Conservation (phyloP, 495 filamentous ascomycete genomes). For the Cladorrhinum samala region DNA sequence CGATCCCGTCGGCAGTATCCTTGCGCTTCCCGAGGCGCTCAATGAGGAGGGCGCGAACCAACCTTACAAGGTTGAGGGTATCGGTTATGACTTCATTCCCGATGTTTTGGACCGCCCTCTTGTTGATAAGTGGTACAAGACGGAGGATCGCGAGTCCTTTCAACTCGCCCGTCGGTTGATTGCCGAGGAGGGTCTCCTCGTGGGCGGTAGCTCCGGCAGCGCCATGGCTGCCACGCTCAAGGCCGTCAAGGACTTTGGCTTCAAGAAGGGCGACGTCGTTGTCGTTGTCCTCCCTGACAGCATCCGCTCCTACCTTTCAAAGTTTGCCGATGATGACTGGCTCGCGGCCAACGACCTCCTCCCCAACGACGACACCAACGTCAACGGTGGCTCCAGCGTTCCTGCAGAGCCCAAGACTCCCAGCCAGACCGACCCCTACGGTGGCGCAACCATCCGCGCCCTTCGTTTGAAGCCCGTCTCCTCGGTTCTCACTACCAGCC, state of each 20-base stretch:
- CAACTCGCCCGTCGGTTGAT: constrained; percentile 82
- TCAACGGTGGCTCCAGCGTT: constrained; percentile 31
- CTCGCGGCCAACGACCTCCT: constrained; percentile 90
- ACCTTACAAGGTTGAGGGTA: constrained; percentile 95
- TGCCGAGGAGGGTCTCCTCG: constrained; percentile 87
- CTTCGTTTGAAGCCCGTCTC: constrained; percentile 89
- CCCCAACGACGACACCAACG: constrained; percentile 37
- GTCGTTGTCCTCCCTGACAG: constrained; percentile 92
- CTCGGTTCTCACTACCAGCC: constrained; percentile 60
- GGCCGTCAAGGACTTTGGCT: constrained; percentile 65
- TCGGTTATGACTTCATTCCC: constrained; percentile 97
- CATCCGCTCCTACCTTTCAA: constrained; percentile 95
- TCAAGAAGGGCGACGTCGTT: constrained; percentile 72
- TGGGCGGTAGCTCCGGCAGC: constrained; percentile 90
- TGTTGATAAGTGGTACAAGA: constrained; percentile 98
- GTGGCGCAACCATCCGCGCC: constrained; percentile 66
- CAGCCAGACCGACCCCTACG: constrained; percentile 53
- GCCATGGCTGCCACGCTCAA: constrained; percentile 81
- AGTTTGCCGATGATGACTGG: constrained; percentile 99
- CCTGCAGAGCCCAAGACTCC: constrained; percentile 17
- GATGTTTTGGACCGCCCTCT: constrained; percentile 76
- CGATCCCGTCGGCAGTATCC: constrained; percentile 82
- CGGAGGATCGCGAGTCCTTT: constrained; percentile 87
- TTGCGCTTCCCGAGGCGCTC: constrained; percentile 70
- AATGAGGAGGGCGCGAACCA: constrained; percentile 76